Base-by-base conservation (phyloP, 176 grass and related monocot genomes). In the Eleusine coracana region DNA sequence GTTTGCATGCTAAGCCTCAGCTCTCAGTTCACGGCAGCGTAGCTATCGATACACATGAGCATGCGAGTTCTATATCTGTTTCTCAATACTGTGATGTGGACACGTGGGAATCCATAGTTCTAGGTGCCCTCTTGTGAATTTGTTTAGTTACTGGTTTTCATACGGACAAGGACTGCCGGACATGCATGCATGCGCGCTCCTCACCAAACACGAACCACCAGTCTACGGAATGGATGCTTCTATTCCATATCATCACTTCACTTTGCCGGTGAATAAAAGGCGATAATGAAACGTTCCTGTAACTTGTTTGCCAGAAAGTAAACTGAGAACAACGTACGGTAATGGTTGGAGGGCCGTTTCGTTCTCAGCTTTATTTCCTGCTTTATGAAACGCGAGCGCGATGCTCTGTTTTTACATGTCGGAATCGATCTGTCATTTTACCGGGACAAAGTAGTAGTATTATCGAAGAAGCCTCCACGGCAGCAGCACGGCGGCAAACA, bases 121-220 rank as follows among this genome's bases (percentile, higher is more conserved):
- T 34, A 34, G 1, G 21, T 25, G 4, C 34, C 2, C 11, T 61
- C 42, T 10, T 17, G 11, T 37, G 9, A 37, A 37, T 31, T 66
- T 51, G 29, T 28, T 50, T 73, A 66, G 50, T 55, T 29, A 18
- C 5, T 18, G 29, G 45, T 67, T 40, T 39, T 29, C 37, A 31
- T 48, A 71, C 25, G 64, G 50, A 29, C 52, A 61, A 79, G 62
- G 45, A 67, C 28, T 7, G 27, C 21, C 48, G 62, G 42, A 66
- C 58, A 64, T 7, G 6, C 50, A 60, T 7, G 25, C 49, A 60
- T 6, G 38, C 63, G 29, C 20, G 56, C 21, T 10, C 56, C 82
- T 70, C 73, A 85, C 73, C 74, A 77, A 77, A 85, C 74, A 59
- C 74, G 64, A 77, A 20, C 82, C 17, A 85, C 74, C 82, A 45